These are phyloP conservation scores for Calonectria crousiana DNA, from an alignment of 2,329 filamentous ascomycete genomes.

Conservation along the genomic window DNA sequence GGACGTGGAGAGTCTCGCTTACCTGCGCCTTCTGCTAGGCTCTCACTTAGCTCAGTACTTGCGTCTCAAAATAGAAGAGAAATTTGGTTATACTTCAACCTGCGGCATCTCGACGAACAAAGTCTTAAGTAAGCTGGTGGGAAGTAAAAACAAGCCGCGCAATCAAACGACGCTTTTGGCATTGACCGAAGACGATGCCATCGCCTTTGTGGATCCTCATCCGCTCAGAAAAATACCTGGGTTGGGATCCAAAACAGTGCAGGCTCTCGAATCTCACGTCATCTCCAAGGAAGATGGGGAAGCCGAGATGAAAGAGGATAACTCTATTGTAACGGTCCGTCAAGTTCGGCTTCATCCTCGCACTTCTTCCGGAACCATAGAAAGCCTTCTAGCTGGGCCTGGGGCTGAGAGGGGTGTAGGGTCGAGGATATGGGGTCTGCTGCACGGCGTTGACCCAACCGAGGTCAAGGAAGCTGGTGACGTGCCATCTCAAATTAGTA, in stretches of 20 bases:
- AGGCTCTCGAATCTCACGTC: conserved; percentile 67
- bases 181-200: conserved; percentile 68
- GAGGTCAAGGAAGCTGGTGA: conserved; percentile 79
- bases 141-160: conserved; percentile 86
- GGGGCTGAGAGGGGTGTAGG: conserved; percentile 81
- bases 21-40: conserved; percentile 77
- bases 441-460: conserved; percentile 83
- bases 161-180: conserved; percentile 87
- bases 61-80: conserved; percentile 77
- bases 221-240: conserved; percentile 86
- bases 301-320: conserved; percentile 47
- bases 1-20: conserved; percentile 54
- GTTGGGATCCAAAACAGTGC: conserved; percentile 77
- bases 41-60: conserved; percentile 85
- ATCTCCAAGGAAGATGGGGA: conserved; percentile 47
- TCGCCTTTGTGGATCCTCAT: conserved; percentile 79
- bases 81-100: conserved; percentile 87
- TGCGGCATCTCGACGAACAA: conserved; percentile 92
- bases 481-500: conserved; percentile 89
- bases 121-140: conserved; percentile 85
- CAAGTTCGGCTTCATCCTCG: conserved; percentile 72
- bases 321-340: conserved; percentile 69
- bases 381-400: conserved; percentile 76
- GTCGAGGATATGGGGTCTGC: conserved; percentile 77
- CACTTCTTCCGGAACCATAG: conserved; percentile 74